phyloP scores from a whole-genome alignment of 169 alveolate species.

The Besnoitia besnoiti region DNA sequence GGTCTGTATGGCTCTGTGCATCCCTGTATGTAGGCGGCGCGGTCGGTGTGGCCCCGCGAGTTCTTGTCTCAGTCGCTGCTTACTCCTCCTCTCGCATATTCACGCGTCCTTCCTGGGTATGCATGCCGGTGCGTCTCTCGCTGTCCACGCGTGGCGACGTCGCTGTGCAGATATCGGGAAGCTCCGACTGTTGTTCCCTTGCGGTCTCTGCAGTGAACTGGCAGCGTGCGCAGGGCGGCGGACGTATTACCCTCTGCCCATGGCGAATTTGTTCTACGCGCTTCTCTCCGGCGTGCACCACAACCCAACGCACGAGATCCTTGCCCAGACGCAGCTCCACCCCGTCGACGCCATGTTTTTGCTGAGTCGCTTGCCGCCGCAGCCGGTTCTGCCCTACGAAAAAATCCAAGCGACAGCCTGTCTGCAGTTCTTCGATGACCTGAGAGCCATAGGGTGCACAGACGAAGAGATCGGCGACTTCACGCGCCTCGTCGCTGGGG shows the following conservation, averaged over 20 bases:
- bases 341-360: slow-evolving; percentile 61
- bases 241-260: slow-evolving; percentile 37
- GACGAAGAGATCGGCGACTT: slow-evolving; percentile 38
- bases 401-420: slow-evolving; percentile 44
- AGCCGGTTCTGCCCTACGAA: slow-evolving; percentile 28
- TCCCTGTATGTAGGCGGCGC: too few relatives aligned
- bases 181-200: too few relatives aligned
- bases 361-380: slow-evolving; percentile 47
- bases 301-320: slow-evolving; percentile 16
- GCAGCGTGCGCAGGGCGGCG: slow-evolving; percentile 53
- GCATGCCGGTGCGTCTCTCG: too few relatives aligned
- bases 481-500: slow-evolving; percentile 40
- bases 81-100: too few relatives aligned
- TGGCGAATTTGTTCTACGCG: slow-evolving; percentile 59
- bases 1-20: too few relatives aligned
- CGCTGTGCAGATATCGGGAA: too few relatives aligned
- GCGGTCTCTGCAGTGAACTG: too few relatives aligned
- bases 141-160: too few relatives aligned
- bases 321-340: slow-evolving; percentile 28
- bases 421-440: slow-evolving; percentile 45
- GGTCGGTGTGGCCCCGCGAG: too few relatives aligned
- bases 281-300: slow-evolving; percentile 60
- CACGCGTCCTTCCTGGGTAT: too few relatives aligned
- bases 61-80: too few relatives aligned
- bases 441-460: slow-evolving; percentile 45